These are phyloP conservation scores for Colletotrichum euphorbiae DNA, from an alignment of 2,329 filamentous ascomycete species.

Conservation along the genomic window DNA sequence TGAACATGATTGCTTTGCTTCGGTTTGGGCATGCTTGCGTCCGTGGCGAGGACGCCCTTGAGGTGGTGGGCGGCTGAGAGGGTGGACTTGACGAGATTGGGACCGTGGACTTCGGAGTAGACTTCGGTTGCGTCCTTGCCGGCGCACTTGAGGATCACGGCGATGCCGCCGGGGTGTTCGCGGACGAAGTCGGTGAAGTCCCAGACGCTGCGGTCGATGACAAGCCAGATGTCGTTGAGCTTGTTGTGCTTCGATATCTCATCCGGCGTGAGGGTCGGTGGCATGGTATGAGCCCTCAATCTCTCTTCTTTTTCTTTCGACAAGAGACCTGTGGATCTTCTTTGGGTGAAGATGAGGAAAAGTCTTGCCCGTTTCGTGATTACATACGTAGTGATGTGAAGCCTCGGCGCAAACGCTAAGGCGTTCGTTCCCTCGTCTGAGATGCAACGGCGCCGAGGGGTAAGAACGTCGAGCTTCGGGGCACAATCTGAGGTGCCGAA, in stretches of 20 bases:
- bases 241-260: constrained; percentile 60
- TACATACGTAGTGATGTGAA: constrained; percentile 11
- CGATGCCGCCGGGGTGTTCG: constrained; percentile 51
- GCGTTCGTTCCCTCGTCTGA: constrained; percentile 14
- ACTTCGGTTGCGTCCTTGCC: constrained; percentile 65
- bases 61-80: constrained; percentile 59
- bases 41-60: constrained; percentile 56
- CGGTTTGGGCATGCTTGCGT: constrained; percentile 18
- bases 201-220: constrained; percentile 73
- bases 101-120: constrained; percentile 64
- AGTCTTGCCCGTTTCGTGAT: background rate
- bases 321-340: background rate
- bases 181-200: constrained; percentile 73
- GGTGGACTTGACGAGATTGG: constrained; percentile 53
- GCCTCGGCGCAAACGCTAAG: constrained; percentile 19
- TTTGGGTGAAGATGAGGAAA: background rate
- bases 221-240: constrained; percentile 70
- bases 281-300: constrained; percentile 4
- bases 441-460: constrained; percentile 21
- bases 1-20: constrained; percentile 39
- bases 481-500: constrained; percentile 35
- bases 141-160: constrained; percentile 62
- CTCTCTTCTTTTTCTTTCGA: no score
- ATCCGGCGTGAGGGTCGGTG: constrained; percentile 50
- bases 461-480: constrained; percentile 21